phyloP scores from a whole-genome alignment of 2,329 filamentous ascomycete genomes.

The Hymenoscyphus infarciens region DNA sequence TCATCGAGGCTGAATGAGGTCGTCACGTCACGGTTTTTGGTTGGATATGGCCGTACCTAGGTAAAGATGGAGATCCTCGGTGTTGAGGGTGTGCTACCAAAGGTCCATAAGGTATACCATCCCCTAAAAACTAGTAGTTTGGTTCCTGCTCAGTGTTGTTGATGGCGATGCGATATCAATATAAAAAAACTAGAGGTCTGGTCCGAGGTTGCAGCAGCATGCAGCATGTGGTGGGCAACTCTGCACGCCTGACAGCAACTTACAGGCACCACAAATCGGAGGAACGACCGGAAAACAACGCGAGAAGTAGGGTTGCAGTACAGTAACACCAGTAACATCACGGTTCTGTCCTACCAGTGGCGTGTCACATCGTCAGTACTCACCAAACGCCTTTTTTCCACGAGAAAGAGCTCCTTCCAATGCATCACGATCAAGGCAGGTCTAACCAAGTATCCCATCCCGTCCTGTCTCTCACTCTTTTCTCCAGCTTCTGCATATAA shows the following conservation, averaged over 20 bases:
- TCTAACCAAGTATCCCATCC: background rate
- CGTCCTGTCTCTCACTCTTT: background rate
- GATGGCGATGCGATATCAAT: background rate
- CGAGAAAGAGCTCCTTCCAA: background rate
- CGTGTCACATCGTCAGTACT: background rate
- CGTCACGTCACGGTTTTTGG: background rate
- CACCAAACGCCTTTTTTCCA: background rate
- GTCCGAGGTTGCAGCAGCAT: background rate
- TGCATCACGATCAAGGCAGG: too few species aligned
- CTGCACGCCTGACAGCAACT: background rate
- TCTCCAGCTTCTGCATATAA: background rate
- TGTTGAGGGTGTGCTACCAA: background rate
- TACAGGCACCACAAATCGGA: background rate
- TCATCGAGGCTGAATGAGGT: background rate
- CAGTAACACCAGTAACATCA: constrained; percentile 1
- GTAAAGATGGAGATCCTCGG: background rate
- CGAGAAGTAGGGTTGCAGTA: background rate
- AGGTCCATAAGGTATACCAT: background rate
- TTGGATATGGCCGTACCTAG: background rate
- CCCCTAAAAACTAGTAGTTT: too few species aligned
- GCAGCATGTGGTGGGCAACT: background rate
- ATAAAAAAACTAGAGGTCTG: background rate
- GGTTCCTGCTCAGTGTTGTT: background rate
- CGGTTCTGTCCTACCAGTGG: constrained; percentile 3
- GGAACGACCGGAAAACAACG: background rate